Evolutionary conservation across 306 rosid species (phyloP), one percentile per base, ranked within the genome.

Genomic region (Prunus campanulata): DNA sequence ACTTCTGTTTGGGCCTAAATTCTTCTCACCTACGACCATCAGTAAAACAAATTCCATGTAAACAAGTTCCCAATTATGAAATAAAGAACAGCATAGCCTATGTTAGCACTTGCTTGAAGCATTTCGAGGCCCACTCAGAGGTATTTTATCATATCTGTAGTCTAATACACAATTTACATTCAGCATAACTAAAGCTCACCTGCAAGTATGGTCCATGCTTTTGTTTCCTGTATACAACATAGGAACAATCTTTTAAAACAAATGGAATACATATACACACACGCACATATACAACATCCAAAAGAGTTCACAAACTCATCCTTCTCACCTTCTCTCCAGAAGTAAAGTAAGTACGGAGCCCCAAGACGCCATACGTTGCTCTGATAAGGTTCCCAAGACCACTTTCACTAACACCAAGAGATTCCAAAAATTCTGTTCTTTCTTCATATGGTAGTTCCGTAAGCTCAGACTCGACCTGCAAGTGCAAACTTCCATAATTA

Each of bases 401-500:
- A 88, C 97, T 87, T 87, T 86, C 99, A 88, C 85, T 66, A 51
- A 88, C 99, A 82, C 97, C 99, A 71, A 92, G 96, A 76, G 97
- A 92, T 57, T 89, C 78, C 88, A 95, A 85, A 90, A 83, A 95
- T 83, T 95, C 99, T 59, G 80, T 69, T 79, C 99, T 87, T 88
- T 95, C 99, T 73, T 95, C 99, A 10, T 59, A 68, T 52, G 93
- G 80, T 83, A 95, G 88, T 83, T 95, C 99, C 71, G 96, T 81
- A 70, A 95, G 92, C 89, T 95, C 99, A 13, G 97, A 89, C 90
- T 95, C 97, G 72, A 95, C 99, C 99, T 92, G 93, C 78, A 80
- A 78, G 29, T 68, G 79, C 76, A 83, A 70, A 75, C 55, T 76
- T 32, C 59, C 66, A 65, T 51, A n/a, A 70, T 68, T 59, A 59